Percentiles rank a stretch among this genome's conserved stretches.
Evolutionary conservation across 2,329 filamentous ascomycete species (phyloP).

Genomic region (Leptosphaerulina australis): DNA sequence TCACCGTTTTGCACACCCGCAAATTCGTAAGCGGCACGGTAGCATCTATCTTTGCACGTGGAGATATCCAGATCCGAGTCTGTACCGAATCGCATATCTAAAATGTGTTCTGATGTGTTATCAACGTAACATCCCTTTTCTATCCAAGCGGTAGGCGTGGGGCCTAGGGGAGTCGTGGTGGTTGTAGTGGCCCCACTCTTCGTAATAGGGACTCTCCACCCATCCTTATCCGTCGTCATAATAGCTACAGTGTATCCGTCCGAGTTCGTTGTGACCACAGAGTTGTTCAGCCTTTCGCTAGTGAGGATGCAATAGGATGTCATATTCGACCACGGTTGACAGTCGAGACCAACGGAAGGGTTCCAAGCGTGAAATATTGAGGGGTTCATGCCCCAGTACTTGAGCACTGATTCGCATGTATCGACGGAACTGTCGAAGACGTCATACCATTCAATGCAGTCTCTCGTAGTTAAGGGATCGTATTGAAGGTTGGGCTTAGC

Average conservation of each 20-base stretch:
- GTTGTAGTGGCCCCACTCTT: not conserved
- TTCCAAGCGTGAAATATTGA: conserved; percentile 11
- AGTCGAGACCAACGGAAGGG: conserved; percentile 6
- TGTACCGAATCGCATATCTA: no score
- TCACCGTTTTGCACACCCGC: no score
- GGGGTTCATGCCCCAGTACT: not conserved
- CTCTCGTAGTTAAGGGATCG: not conserved
- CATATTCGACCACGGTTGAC: not conserved
- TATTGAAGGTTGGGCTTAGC: not conserved
- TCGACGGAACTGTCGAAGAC: not conserved
- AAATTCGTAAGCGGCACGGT: no score
- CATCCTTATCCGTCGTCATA: conserved; percentile 4
- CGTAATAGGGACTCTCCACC: conserved; percentile 4
- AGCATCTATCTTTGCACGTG: no score
- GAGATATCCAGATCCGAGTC: no score
- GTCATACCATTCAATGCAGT: conserved; percentile 5
- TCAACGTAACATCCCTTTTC: conserved; percentile 9
- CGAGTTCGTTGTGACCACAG: not conserved
- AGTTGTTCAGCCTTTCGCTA: not conserved
- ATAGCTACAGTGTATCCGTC: not conserved
- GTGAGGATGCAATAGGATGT: conserved; percentile 8
- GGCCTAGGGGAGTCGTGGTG: not conserved
- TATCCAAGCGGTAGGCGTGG: not conserved
- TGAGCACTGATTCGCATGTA: not conserved
- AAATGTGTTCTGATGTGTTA: not conserved